Conservation (phyloP, 148 eudicot genomes). For the Rhododendron griersonianum region DNA sequence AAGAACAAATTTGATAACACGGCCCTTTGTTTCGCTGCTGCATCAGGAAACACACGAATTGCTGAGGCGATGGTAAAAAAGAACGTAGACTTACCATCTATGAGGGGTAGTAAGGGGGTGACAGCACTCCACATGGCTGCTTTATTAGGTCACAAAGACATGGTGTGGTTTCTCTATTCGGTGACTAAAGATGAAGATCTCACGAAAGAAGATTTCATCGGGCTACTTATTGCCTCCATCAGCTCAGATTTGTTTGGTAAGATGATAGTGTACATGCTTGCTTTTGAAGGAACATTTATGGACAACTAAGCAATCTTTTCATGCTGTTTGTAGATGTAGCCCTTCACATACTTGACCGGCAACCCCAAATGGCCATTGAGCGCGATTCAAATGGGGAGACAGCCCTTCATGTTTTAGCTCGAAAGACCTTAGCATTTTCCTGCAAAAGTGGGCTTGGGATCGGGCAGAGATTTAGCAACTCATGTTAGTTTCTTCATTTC, state of each 20-base stretch:
- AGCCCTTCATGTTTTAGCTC: slow-evolving; percentile 38
- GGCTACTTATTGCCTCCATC: slow-evolving; percentile 21
- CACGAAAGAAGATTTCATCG: slow-evolving; percentile 1
- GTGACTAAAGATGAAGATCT: not conserved
- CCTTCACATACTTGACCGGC: slow-evolving; percentile 12
- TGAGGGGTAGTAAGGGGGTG: slow-evolving; percentile 13
- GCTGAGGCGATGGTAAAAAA: slow-evolving; percentile 20
- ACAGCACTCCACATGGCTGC: slow-evolving; percentile 15
- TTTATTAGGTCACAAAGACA: slow-evolving; percentile 17
- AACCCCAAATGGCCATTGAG: slow-evolving; percentile 14
- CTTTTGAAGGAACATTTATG: not conserved
- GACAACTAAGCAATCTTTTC: not conserved
- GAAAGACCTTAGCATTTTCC: slow-evolving; percentile 23
- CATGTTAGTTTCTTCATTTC: slow-evolving; percentile 4
- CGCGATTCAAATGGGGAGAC: slow-evolving; percentile 32
- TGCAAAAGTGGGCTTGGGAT: slow-evolving; percentile 4
- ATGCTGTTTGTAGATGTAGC: slow-evolving; percentile 27
- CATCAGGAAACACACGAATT: slow-evolving; percentile 9
- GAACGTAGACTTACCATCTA: not conserved
- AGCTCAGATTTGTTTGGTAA: slow-evolving; percentile 25
- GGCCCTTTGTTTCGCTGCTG: slow-evolving; percentile 18
- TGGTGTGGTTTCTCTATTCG: slow-evolving; percentile 21
- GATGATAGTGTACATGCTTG: not conserved
- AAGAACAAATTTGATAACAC: slow-evolving; percentile 19
- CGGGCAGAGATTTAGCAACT: slow-evolving; percentile 6